phyloP scores from a whole-genome alignment of 139 green algal genomes.

The Trebouxia sp. region DNA sequence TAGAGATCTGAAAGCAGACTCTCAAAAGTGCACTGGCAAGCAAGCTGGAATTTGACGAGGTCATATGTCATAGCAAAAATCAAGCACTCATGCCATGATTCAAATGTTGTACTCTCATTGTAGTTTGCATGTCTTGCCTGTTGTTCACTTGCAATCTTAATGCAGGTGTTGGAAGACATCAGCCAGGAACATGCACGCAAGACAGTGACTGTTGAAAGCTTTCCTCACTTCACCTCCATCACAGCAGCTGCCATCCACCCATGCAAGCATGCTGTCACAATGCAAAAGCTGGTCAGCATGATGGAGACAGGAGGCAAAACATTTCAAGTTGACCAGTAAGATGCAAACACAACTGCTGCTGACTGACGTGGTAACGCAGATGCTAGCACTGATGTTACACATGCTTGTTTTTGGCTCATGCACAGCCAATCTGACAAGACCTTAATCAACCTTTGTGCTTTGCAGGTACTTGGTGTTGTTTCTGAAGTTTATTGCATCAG shows the following conservation, averaged over 20 bases:
- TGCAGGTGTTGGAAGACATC: conserved; percentile 86
- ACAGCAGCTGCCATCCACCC: conserved; percentile 85
- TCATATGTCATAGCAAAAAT: too few relatives aligned
- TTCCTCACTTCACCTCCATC: conserved; percentile 70
- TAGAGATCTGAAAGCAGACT: too few relatives aligned
- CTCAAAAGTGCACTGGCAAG: too few relatives aligned
- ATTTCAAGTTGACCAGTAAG: conserved; percentile 79
- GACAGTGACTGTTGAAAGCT: conserved; percentile 87
- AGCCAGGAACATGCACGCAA: conserved; percentile 82
- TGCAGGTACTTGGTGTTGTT: conserved; percentile 91
- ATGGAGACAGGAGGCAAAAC: conserved; percentile 44
- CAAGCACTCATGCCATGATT: background rate
- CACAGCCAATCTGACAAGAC: background rate
- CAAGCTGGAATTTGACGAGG: too few relatives aligned
- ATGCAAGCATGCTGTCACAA: conserved; percentile 80
- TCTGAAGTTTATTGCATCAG: conserved; percentile 94
- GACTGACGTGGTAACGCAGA: background rate
- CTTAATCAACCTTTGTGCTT: background rate
- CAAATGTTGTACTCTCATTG: too few relatives aligned
- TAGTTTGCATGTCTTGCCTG: background rate
- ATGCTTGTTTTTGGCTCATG: background rate
- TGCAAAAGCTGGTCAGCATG: conserved; percentile 78
- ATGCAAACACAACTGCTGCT: background rate
- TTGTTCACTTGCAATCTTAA: too few relatives aligned
- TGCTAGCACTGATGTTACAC: background rate